Evolutionary conservation across 2,329 filamentous ascomycete genomes (phyloP), one percentile per base, ranked within the genome.

Genomic region (Aspergillus alliaceus): DNA sequence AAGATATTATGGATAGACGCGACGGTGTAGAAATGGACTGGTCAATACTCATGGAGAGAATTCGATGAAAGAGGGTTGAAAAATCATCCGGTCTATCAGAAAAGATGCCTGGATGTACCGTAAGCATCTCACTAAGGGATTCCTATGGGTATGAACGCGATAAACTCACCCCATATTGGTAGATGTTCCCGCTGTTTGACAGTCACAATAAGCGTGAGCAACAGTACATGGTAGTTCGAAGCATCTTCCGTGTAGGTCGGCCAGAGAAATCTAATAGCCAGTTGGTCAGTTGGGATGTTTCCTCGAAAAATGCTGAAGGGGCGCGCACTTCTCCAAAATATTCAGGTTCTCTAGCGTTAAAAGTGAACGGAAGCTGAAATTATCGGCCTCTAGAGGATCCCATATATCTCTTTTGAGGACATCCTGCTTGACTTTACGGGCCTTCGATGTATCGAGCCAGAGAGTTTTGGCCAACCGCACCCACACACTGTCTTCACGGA

Each of bases 291-390:
- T 14, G 37, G 22, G 15, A 35, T 47, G 22, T 8, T 2, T 11
- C 18, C 34, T 25, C 34, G 46, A 34, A 54, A 20, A 29, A 37
- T 20, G 14, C 37, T 15, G 14, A 15, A 15, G n/a, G 15, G 24
- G 27, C 7, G 61, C 77, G 20, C 77, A 90, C 88, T 84, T 90
- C 74, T 99, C 95, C 58, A 99, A 77, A 40, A 93, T 86, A 78
- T 97, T 95, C 66, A 98, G 77, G 66, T 92, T 93, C 76, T 99
- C 95, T 54, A 99, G 82, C 25, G 90, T 84, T 62, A 96, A 79
- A 22, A 99, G 82, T 5, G 89, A 89, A 72, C 86, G 89, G 72
- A 89, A 86, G 32, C 85, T 81, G 70, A 97, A 98, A 54, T 85
- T 83, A 54, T 92, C 90, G 63, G 87, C 86, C 75, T 96, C 92